Evolutionary conservation across 2,329 filamentous ascomycete species (phyloP), one percentile per base, ranked within the genome.

Genomic region (Apiospora pterosperma): DNA sequence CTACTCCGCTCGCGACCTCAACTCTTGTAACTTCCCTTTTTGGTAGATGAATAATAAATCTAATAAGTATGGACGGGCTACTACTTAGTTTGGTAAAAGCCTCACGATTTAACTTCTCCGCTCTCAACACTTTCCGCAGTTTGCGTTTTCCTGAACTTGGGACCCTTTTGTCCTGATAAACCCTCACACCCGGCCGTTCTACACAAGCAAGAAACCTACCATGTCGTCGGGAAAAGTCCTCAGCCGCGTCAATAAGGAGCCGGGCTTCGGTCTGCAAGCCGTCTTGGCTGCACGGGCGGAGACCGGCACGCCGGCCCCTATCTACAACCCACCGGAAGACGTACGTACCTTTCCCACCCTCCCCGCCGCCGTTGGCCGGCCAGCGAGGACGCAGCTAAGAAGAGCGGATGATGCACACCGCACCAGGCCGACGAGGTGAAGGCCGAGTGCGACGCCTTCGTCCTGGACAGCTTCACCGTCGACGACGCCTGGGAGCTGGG

Each of bases 401-500:
- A 10, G 5, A 66, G 3, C 66, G 64, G 23, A 23, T 28, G 23
- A 14, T 12, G n/a, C 31, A 38, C 52, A 34, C 1, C 23, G 39
- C 5, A 55, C 23, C 34, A 76, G 75, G 66, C 69, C 16, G 72
- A 74, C 2, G 66, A 64, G 10, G 69, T 78, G 38, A 75, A 74
- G 55, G 71, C 72, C n/a, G 73, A 74, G 52, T 77, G 78, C 48
- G 78, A 83, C 69, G 80, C 79, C 6, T 80, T 84, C 72, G 77
- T 74, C 0, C 69, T 85, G 28, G 71, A 76, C 12, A 75, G 83
- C 67, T 92, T 92, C 77, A 90, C 88, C 2, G 79, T 83, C 63
- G 78, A 84, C 28, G 88, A 90, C 70, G 90, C 89, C 61, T 90
- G 86, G 81, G 81, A 84, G 38, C 83, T 92, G 4, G 90, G 90